Conservation (phyloP, 2,329 filamentous ascomycete genomes). For the Aspergillus calidoustus region DNA sequence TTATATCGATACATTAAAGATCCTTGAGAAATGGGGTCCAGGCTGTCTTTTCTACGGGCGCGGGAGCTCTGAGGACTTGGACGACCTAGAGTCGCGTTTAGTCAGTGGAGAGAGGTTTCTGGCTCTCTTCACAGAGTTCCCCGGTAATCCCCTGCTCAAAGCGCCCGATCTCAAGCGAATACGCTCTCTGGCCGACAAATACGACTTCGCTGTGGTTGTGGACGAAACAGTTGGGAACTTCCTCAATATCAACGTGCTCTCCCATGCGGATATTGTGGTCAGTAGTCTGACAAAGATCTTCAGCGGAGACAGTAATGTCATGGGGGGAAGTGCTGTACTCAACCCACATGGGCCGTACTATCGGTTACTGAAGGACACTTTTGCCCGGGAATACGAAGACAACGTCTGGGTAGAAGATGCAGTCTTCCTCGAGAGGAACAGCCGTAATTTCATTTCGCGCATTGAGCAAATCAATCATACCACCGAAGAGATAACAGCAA, state of each 20-base stretch:
- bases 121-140: slow-evolving; percentile 91
- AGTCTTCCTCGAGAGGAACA: slow-evolving; percentile 95
- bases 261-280: slow-evolving; percentile 86
- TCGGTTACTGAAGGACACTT: slow-evolving; percentile 66
- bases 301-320: slow-evolving; percentile 96
- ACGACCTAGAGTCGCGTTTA: slow-evolving; percentile 77
- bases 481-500: slow-evolving; percentile 78
- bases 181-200: slow-evolving; percentile 75
- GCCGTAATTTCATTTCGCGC: slow-evolving; percentile 82
- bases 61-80: slow-evolving; percentile 75
- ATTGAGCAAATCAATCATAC: slow-evolving; percentile 85
- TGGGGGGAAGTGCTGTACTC: slow-evolving; percentile 78
- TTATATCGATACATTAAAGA: slow-evolving; percentile 95
- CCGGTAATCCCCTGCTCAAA: slow-evolving; percentile 84
- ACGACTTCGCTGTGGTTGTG: slow-evolving; percentile 86
- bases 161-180: slow-evolving; percentile 87
- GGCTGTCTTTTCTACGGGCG: slow-evolving; percentile 88
- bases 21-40: slow-evolving; percentile 90
- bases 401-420: slow-evolving; percentile 94
- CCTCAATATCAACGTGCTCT: slow-evolving; percentile 91
- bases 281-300: slow-evolving; percentile 97
- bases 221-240: slow-evolving; percentile 98
- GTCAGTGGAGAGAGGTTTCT: slow-evolving; percentile 75
- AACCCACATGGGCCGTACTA: slow-evolving; percentile 75
- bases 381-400: slow-evolving; percentile 74